A percentile compares a stretch with the other conserved stretches of the same genome.
phyloP scores from a whole-genome alignment of 305 asterid genomes.

The Andrographis paniculata region DNA sequence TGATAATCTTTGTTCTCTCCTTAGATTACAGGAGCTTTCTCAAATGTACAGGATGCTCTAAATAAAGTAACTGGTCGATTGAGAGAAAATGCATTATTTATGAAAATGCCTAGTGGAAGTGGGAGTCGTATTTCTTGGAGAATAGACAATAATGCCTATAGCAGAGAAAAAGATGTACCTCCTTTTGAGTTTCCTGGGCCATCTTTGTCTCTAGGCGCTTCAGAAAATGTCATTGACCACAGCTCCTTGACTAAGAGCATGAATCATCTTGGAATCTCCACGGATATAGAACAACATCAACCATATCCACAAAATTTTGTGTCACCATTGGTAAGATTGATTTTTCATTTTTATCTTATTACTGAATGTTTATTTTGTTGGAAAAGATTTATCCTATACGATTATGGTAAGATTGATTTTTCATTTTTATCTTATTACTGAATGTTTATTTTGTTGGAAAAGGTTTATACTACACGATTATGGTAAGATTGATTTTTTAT shows the following conservation, averaged over 20 bases:
- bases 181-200: conserved; percentile 29
- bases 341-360: background rate
- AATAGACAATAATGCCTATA: conserved; percentile 29
- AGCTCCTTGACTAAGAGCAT: conserved; percentile 33
- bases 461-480: too few relatives aligned
- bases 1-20: conserved; percentile 13
- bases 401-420: too few relatives aligned
- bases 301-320: conserved; percentile 21
- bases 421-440: too few relatives aligned
- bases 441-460: too few relatives aligned
- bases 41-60: conserved; percentile 57
- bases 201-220: conserved; percentile 25
- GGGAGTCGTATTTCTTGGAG: conserved; percentile 25
- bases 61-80: conserved; percentile 47
- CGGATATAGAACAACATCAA: conserved; percentile 23
- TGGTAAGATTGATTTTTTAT: too few relatives aligned
- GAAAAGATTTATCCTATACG: too few relatives aligned
- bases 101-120: conserved; percentile 26
- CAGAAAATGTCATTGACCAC: conserved; percentile 29
- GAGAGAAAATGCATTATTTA: conserved; percentile 39
- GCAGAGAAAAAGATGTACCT: conserved; percentile 32
- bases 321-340: conserved; percentile 33
- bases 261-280: conserved; percentile 39
- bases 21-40: conserved; percentile 64
- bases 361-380: too few relatives aligned